Evolutionary conservation across 2,329 filamentous ascomycete species (phyloP).

Genomic region (Tolypocladium amazonense): DNA sequence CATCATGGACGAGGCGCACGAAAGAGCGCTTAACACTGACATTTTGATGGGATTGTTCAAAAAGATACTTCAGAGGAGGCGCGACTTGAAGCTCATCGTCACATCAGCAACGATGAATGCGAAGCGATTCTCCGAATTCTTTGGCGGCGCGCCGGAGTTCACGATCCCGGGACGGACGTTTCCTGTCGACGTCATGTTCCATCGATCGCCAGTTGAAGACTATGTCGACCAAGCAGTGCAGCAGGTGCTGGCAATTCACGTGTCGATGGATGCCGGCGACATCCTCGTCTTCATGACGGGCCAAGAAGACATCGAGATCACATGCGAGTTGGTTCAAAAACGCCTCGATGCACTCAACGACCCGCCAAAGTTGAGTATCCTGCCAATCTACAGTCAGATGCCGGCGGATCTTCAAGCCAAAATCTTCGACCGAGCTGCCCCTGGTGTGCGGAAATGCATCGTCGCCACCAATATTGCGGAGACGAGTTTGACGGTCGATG

Average conservation of each 20-base stretch:
- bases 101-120: conserved; percentile 99
- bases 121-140: conserved; percentile 91
- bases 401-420: conserved; percentile 94
- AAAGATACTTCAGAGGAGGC: conserved; percentile 80
- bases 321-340: conserved; percentile 86
- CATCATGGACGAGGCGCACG: conserved; percentile 99
- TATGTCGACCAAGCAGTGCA: conserved; percentile 97
- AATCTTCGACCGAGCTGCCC: conserved; percentile 86
- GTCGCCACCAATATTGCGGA: conserved; percentile 98
- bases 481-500: conserved; percentile 94
- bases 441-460: conserved; percentile 92
- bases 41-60: conserved; percentile 97
- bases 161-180: conserved; percentile 94
- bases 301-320: conserved; percentile 95
- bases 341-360: conserved; percentile 83
- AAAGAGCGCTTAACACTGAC: conserved; percentile 91
- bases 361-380: conserved; percentile 83
- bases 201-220: conserved; percentile 88
- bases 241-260: conserved; percentile 89
- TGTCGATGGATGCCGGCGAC: conserved; percentile 85
- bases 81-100: conserved; percentile 92
- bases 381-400: conserved; percentile 99
- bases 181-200: conserved; percentile 93
- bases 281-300: conserved; percentile 99
- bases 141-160: conserved; percentile 91